Conservation (phyloP, 2,329 filamentous ascomycete genomes). For the Aphanocladium album region DNA sequence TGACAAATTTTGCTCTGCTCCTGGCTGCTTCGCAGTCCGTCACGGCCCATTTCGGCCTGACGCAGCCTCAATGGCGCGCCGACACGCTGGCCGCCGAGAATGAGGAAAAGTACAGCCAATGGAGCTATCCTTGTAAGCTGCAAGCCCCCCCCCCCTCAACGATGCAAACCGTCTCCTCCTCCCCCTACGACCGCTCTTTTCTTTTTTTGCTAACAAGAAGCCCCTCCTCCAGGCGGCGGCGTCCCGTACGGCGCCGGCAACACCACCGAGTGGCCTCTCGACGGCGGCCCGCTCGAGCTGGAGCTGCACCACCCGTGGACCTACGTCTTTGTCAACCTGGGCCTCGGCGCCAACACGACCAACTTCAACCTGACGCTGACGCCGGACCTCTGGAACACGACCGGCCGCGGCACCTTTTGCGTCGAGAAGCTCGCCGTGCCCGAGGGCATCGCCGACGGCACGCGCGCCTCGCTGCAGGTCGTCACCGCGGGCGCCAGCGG, state of each 20-base stretch:
- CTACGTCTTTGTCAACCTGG: conserved; percentile 51
- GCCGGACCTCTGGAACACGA: conserved; percentile 53
- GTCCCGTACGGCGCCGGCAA: conserved; percentile 40
- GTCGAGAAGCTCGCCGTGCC: conserved; percentile 55
- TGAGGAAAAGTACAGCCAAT: conserved; percentile 42
- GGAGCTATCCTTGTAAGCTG: conserved; percentile 45
- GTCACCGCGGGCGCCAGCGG: conserved; percentile 55
- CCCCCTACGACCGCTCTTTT: neutral
- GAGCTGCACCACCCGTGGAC: conserved; percentile 48
- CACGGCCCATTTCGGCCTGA: conserved; percentile 44
- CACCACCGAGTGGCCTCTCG: conserved; percentile 49
- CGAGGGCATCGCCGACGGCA: conserved; percentile 52
- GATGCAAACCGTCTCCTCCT: too few species aligned
- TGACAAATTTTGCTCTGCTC: conserved; percentile 18
- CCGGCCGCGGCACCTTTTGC: conserved; percentile 61
- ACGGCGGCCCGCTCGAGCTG: conserved; percentile 43
- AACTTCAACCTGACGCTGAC: conserved; percentile 67
- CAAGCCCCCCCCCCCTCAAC: neutral
- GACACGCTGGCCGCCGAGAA: conserved; percentile 38
- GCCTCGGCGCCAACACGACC: conserved; percentile 44
- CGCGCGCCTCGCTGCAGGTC: conserved; percentile 63
- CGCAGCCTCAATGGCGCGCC: conserved; percentile 44
- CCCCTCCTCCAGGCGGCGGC: conserved; percentile 39
- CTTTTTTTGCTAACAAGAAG: neutral
- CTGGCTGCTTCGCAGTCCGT: conserved; percentile 32